Conservation (phyloP, 2,329 filamentous ascomycete species). For the Geosmithia putterillii region DNA sequence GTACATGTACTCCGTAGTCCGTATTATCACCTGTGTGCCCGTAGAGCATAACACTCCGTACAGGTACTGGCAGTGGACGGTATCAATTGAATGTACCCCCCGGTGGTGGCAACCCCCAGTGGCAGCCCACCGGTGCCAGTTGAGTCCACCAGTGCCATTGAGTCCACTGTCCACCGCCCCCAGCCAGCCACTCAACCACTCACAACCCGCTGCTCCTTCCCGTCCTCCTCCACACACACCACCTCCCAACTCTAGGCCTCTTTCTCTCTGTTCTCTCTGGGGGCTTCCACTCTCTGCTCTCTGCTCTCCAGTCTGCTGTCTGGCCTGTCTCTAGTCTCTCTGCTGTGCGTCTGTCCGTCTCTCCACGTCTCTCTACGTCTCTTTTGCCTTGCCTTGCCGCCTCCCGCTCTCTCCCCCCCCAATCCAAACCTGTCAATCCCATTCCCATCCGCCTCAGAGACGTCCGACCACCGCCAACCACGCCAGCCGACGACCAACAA, state of each 20-base stretch:
- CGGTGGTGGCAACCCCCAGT: too few species aligned
- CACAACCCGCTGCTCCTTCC: not conserved
- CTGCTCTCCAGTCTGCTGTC: not conserved
- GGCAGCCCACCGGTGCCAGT: too few species aligned
- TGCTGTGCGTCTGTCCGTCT: too few species aligned
- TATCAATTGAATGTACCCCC: too few species aligned
- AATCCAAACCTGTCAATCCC: constrained; percentile 1
- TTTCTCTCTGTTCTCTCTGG: not conserved
- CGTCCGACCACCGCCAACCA: not conserved
- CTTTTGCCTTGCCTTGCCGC: too few species aligned
- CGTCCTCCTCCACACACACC: not conserved
- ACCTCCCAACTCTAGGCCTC: not conserved
- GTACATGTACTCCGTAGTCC: too few species aligned
- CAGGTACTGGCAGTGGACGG: too few species aligned
- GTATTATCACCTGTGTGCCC: too few species aligned
- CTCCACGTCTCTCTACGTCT: too few species aligned
- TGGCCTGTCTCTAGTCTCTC: too few species aligned
- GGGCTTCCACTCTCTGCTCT: not conserved
- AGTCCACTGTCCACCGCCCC: not conserved
- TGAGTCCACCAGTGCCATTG: too few species aligned
- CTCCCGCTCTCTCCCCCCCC: not conserved
- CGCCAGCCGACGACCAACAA: not conserved
- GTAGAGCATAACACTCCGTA: too few species aligned
- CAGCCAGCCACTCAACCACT: not conserved
- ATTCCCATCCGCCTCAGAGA: not conserved